Conservation (phyloP, 345 rosid species). For the Hevea brasiliensis region DNA sequence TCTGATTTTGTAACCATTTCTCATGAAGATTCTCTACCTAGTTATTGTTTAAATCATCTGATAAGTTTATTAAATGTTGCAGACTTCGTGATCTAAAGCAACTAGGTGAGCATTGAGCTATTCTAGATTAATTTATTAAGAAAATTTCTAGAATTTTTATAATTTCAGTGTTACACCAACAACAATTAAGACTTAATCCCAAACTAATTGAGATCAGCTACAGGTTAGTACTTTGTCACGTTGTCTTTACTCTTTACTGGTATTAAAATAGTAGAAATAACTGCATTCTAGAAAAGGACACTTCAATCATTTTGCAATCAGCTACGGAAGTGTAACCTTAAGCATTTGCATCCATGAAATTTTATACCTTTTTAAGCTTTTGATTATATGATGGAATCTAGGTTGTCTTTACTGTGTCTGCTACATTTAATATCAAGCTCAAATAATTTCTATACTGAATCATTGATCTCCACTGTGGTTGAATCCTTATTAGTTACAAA, state of each 20-base stretch:
- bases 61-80: constrained; percentile 13
- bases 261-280: background rate
- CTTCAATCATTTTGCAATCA: too few relatives aligned
- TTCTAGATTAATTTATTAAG: constrained; percentile 2
- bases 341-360: too few relatives aligned
- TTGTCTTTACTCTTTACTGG: background rate
- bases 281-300: background rate
- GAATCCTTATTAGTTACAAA: background rate
- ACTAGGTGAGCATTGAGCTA: constrained; percentile 23
- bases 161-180: background rate
- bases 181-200: too few relatives aligned
- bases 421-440: background rate
- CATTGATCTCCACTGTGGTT: background rate
- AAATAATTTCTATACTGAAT: background rate
- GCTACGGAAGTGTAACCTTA: too few relatives aligned
- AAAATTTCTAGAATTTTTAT: background rate
- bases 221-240: too few relatives aligned
- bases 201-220: too few relatives aligned
- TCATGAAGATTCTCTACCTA: background rate
- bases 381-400: too few relatives aligned
- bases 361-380: too few relatives aligned
- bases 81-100: constrained; percentile 39
- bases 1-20: background rate
- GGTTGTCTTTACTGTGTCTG: background rate
- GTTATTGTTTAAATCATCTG: background rate